Conservation (phyloP, 148 eudicot species). For the Pharnaceum exiguum region DNA sequence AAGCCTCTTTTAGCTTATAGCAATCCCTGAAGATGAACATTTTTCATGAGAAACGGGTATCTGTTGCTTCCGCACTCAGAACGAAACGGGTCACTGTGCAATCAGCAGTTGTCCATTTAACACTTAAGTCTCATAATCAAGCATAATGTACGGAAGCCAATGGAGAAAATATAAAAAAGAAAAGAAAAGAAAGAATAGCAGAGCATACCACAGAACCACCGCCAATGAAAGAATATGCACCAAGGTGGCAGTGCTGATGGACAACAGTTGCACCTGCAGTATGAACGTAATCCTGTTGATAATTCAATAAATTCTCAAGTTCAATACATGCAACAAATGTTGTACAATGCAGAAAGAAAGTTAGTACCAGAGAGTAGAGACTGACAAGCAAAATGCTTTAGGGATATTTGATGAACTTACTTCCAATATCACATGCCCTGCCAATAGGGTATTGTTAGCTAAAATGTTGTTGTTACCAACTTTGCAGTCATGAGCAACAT, state of each 20-base stretch:
- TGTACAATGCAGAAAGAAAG: neutral
- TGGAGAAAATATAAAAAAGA: too few species aligned
- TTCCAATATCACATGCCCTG: conserved; percentile 86
- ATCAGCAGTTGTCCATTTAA: too few species aligned
- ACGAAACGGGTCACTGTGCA: too few species aligned
- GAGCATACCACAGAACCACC: conserved; percentile 90
- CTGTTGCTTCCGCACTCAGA: too few species aligned
- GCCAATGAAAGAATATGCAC: conserved; percentile 85
- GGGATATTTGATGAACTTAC: conserved; percentile 28
- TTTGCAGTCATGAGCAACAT: conserved; percentile 97
- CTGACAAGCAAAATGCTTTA: neutral
- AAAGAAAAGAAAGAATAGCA: neutral
- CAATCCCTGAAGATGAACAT: too few species aligned
- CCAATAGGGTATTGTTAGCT: conserved; percentile 83
- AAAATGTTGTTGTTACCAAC: conserved; percentile 76
- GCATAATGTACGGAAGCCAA: too few species aligned
- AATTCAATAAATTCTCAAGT: conserved; percentile 9
- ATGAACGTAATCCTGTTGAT: conserved; percentile 78
- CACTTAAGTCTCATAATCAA: too few species aligned
- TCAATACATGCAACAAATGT: neutral
- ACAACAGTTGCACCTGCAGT: conserved; percentile 84
- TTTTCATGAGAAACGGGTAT: too few species aligned
- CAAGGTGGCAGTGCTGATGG: conserved; percentile 87
- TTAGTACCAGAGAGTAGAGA: neutral
- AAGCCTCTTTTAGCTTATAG: too few species aligned